Evolutionary conservation across 2,329 filamentous ascomycete species (phyloP), one percentile per base, ranked within the genome.

Genomic region (Sporothrix schenckii): DNA sequence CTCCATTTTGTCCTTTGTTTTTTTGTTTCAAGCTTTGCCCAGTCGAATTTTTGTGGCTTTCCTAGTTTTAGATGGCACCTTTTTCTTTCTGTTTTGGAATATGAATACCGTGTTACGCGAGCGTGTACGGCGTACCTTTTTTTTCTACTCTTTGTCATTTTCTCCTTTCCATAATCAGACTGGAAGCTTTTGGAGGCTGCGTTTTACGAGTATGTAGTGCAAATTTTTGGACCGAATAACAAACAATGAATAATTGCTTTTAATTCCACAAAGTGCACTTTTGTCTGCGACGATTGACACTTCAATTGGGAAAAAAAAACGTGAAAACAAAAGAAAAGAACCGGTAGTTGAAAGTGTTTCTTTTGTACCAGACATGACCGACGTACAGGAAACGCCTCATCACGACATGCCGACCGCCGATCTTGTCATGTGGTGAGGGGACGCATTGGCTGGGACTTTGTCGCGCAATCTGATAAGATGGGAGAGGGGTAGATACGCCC

Each of bases 391-490:
- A n/a, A 6, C 19, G 58, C 47, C 58, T 44, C 58, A 61, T 69
- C 54, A 69, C 68, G 68, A 53, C 54, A 69, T 69, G 54, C 34
- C 34, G 58, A 24, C 49, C n/a, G 24, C 10, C 58, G 16, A 69
- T 69, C 49, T 41, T 69, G 58, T 47, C 68, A 69, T 24, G 44
- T 68, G 39, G 16, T 27, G 52, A 19, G 39, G 52, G 3, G 10
- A 21, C 2, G 41, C n/a, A 56, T 21, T 49, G 39, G 7, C 39
- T 47, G 52, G 30, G 30, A 3, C 34, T 16, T n/a, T 60, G 16
- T 60, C 21, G 49, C 53, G 24, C 24, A 60, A 60, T 60, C 66
- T 60, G 66, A 68, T 60, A 68, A 68, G 66, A 68, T 60, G 52
- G 34, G 34, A 39, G 58, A 52, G 63, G 47, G 44, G 41, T 47